Evolutionary conservation across 441 rosid genomes (phyloP), one percentile per base, ranked within the genome.

Genomic region (Pelargonium australe): DNA sequence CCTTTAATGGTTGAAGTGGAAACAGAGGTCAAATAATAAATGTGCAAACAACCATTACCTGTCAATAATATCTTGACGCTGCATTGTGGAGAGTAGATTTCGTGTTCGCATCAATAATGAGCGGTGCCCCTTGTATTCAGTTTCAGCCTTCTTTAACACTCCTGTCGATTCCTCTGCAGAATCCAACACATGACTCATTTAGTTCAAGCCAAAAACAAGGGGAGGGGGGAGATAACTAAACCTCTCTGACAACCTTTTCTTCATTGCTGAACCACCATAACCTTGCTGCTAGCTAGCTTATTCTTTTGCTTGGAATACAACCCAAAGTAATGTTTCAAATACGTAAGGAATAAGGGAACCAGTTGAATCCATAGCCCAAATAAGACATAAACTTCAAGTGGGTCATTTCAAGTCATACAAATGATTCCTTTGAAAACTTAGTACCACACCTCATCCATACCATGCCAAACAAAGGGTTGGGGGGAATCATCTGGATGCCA

Each of bases 21-120:
- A 34, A 25, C 8, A 2, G 23, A 41, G 23, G 23, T 20, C 1
- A 3, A 34, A 6, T 5, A 47, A 63, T 2, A 16, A 40, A 41
- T 7, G 10, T 20, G 23, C 23, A 20, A 44, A 11, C 1, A 31
- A 12, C 31, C 7, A 4, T 49, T 16, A 87, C 97, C 96, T 87
- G 77, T 91, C 97, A 60, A 91, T 78, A 37, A 91, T 85, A 77
- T 94, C 97, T 77, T 91, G 99, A 10, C 91, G 89, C 74, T 87
- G 89, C 97, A 89, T 91, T 25, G 88, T 89, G n/a, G 99, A 91
- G 66, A 94, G 95, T 68, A 94, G 81, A 78, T 87, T 85, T n/a
- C 95, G 79, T 0, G 97, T 91, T 82, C 95, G 82, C 70, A 82
- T 83, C 75, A 94, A 78, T 80, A 91, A 63, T 1, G 95, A 94